Evolutionary conservation across 2,329 filamentous ascomycete species (phyloP), one percentile per base, ranked within the genome.

Genomic region (Alternaria panax): DNA sequence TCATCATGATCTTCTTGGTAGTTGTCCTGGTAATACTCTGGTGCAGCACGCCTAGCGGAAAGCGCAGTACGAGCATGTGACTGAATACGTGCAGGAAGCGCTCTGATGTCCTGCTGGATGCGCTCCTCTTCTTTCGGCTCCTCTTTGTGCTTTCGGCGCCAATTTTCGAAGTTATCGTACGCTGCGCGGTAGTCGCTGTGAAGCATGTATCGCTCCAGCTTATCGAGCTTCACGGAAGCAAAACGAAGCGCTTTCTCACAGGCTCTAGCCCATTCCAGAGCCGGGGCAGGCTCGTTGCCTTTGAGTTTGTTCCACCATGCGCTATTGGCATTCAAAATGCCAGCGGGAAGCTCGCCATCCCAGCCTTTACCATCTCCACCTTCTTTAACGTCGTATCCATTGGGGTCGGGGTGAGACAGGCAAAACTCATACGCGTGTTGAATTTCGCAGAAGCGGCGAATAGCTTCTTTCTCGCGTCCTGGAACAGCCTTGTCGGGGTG

Each of bases 351-450:
- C 20, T 38, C 14, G 18, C 25, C 46, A 7, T 45, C 25, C 45
- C 54, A 57, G 46, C 38, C 54, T 18, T 36, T 7, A n/a, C 42
- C 28, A 38, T 51, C 45, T 30, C 34, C 45, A 8, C n/a, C 28
- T n/a, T 12, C 25, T 20, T 5, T 4, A 18, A 38, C 16, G 14
- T 27, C 27, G n/a, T 36, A 25, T 9, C 14, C n/a, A 14, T 28
- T 36, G n/a, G 38, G 18, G 28, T 27, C 8, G 20, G 45, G 38
- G 24, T 50, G 20, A 32, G 28, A 43, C 28, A 59, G 16, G 12
- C 57, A 54, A 30, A 36, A 48, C n/a, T 59, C 45, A 30, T 54
- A 59, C 11, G 45, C 57, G 20, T 40, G n/a, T 28, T 45, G 51
- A 6, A 59, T 47, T 41, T 59, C 18, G 28, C 47, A 28, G 12